Conservation (phyloP, 2,329 filamentous ascomycete genomes). For the Alternaria incomplexa region DNA sequence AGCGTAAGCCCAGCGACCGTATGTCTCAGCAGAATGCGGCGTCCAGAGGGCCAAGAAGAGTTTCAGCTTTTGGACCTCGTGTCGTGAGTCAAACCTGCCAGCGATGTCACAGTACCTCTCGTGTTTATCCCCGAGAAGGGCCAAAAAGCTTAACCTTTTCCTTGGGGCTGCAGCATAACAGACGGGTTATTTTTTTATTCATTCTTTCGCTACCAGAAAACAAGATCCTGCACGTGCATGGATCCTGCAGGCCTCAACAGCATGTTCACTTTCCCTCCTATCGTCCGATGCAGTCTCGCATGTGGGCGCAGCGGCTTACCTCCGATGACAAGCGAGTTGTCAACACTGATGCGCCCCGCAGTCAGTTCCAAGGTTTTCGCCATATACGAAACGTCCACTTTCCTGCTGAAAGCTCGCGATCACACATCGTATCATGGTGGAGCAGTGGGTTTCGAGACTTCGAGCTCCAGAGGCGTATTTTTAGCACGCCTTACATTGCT, state of each 20-base stretch:
- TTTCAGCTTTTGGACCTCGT: background rate
- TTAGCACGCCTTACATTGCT: background rate
- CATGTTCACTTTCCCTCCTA: background rate
- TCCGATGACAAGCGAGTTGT: background rate
- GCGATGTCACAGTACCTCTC: background rate
- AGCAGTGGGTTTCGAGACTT: background rate
- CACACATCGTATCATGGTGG: background rate
- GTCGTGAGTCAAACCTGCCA: background rate
- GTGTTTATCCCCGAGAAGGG: background rate
- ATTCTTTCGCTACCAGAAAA: constrained; percentile 1
- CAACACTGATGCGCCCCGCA: background rate
- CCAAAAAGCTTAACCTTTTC: background rate
- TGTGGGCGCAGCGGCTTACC: background rate
- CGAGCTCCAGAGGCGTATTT: background rate
- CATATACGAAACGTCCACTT: background rate
- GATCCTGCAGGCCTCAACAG: background rate
- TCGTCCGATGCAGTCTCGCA: background rate
- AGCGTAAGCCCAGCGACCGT: background rate
- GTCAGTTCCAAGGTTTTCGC: background rate
- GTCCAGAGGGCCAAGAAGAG: background rate
- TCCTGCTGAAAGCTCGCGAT: background rate
- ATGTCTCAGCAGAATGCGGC: background rate
- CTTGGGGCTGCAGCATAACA: background rate
- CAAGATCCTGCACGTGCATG: background rate
- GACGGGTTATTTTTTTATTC: background rate